These are phyloP conservation scores for Candida loeiensis DNA, from an alignment of 805 yeast genomes.

Conservation along the genomic window DNA sequence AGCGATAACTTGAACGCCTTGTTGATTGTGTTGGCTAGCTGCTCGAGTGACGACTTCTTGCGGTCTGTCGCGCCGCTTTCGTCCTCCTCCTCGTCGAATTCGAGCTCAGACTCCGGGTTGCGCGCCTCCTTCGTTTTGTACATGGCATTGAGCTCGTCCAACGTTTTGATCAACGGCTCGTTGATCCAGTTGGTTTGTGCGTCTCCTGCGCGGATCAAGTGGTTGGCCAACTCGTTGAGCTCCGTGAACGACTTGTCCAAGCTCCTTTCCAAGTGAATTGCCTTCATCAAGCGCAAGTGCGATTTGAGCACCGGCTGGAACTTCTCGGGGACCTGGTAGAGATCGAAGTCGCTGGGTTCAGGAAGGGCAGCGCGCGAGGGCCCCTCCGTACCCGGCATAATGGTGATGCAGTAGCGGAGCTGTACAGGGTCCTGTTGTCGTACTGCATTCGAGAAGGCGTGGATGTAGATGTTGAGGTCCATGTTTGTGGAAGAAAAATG, in stretches of 20 bases:
- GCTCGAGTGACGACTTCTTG: constrained; percentile 39
- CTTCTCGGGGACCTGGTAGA: constrained; percentile 34
- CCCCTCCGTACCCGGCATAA: constrained; percentile 36
- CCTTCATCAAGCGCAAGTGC: constrained; percentile 34
- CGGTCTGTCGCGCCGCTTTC: constrained; percentile 5
- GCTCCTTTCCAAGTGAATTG: constrained; percentile 30
- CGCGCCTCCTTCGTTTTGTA: constrained; percentile 33
- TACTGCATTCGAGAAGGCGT: constrained; percentile 4
- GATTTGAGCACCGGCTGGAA: constrained; percentile 30
- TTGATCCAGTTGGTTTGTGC: constrained; percentile 52
- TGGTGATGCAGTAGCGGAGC: constrained; percentile 26
- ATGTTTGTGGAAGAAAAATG: background rate
- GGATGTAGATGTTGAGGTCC: constrained; percentile 4
- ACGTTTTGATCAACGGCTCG: constrained; percentile 36
- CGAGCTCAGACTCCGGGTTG: constrained; percentile 19
- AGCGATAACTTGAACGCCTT: constrained; percentile 72
- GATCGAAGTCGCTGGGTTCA: constrained; percentile 40
- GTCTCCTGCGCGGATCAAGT: constrained; percentile 52
- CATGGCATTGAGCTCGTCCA: constrained; percentile 40
- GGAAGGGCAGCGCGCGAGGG: constrained; percentile 26
- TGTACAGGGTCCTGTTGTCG: constrained; percentile 4
- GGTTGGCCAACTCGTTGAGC: constrained; percentile 41
- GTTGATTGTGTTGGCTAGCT: constrained; percentile 63
- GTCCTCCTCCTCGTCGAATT: constrained; percentile 18
- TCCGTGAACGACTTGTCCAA: constrained; percentile 29